A percentile compares a stretch with the other conserved stretches of the same genome.
phyloP scores from a whole-genome alignment of 495 filamentous ascomycete species.

The Penicillium taxi region DNA sequence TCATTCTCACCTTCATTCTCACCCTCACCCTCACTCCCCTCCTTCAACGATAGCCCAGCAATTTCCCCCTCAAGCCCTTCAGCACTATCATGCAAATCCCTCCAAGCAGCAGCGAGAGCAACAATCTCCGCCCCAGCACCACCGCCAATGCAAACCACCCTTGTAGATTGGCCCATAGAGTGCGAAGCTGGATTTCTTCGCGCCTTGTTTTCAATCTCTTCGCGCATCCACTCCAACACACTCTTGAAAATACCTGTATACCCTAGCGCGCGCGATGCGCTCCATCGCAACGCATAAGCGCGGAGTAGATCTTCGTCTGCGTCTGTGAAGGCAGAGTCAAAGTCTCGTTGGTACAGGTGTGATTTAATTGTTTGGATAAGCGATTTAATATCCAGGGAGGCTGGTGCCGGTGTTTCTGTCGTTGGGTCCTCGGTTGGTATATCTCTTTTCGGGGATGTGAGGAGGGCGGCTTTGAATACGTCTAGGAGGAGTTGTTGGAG shows the following conservation, averaged over 20 bases:
- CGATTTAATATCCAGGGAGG: constrained; percentile 35
- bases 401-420: constrained; percentile 7
- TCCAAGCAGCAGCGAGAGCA: constrained; percentile 59
- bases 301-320: constrained; percentile 55
- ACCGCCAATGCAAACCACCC: constrained; percentile 69
- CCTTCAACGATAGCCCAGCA: constrained; percentile 15
- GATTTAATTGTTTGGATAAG: constrained; percentile 73
- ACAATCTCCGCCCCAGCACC: constrained; percentile 80
- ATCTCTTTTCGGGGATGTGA: constrained; percentile 3
- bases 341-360: constrained; percentile 79
- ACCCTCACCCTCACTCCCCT: constrained; percentile 1
- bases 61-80: constrained; percentile 2
- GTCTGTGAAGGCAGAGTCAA: constrained; percentile 62
- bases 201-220: constrained; percentile 1
- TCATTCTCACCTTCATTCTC: constrained; percentile 1
- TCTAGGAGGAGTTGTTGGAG: constrained; percentile 72
- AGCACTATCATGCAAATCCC: constrained; percentile 23
- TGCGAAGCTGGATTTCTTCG: neutral
- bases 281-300: constrained; percentile 84
- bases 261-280: constrained; percentile 68
- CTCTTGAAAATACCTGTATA: constrained; percentile 61
- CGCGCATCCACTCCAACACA: constrained; percentile 24
- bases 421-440: neutral
- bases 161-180: constrained; percentile 9
- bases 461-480: constrained; percentile 61